Evolutionary conservation across 139 green algal species (phyloP).

Genomic region (Auxenochlorella pyrenoidosa): DNA sequence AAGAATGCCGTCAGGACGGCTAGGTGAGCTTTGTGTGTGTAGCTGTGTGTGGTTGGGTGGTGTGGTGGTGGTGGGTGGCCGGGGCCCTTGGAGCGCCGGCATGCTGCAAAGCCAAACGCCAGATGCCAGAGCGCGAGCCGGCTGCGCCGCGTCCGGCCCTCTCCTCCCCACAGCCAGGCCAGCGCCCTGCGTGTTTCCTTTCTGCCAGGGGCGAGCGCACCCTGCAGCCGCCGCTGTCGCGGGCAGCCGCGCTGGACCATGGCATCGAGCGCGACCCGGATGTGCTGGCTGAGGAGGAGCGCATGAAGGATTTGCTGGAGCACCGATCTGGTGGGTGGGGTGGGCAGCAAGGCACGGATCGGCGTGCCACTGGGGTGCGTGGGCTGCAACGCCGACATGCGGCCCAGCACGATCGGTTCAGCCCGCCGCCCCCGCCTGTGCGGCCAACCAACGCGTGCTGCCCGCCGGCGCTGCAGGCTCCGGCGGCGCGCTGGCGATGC

Average conservation of each 20-base stretch:
- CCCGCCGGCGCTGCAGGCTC: background rate
- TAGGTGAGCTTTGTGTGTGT: background rate
- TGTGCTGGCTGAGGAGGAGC: slow-evolving; percentile 72
- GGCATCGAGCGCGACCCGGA: slow-evolving; percentile 62
- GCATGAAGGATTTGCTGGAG: slow-evolving; percentile 67
- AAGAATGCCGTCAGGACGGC: background rate
- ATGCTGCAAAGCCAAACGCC: no score
- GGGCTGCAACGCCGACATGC: no score
- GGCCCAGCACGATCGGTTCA: no score
- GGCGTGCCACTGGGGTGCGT: no score
- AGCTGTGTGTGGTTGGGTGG: background rate
- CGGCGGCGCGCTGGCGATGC: background rate
- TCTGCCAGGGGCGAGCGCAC: background rate
- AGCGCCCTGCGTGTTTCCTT: background rate
- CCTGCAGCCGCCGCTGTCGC: slow-evolving; percentile 18
- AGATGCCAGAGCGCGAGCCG: no score
- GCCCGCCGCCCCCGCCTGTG: no score
- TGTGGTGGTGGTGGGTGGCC: no score
- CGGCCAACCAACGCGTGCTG: background rate
- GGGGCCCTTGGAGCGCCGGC: no score
- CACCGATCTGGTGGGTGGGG: slow-evolving; percentile 34
- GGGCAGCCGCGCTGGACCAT: background rate
- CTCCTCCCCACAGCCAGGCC: no score
- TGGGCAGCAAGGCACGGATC: background rate
- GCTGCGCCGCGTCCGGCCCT: no score